Percentiles rank a stretch among this genome's conserved stretches.
phyloP scores from a whole-genome alignment of 345 rosid genomes.

The Populus euphratica region DNA sequence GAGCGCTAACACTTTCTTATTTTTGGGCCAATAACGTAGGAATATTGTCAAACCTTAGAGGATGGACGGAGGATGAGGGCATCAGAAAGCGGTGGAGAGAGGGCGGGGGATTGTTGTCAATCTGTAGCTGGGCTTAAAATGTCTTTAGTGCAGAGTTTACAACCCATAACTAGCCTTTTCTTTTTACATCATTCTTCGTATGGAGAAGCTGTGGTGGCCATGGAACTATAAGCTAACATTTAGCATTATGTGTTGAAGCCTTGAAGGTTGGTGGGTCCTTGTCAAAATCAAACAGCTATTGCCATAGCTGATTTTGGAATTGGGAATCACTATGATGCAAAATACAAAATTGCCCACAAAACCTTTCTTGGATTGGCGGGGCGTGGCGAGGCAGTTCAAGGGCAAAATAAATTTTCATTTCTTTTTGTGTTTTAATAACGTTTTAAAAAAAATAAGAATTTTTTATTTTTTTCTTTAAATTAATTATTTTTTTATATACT shows the following conservation, averaged over 20 bases:
- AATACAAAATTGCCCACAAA: constrained; percentile 38
- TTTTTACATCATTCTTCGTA: constrained; percentile 25
- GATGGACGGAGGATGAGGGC: constrained; percentile 4
- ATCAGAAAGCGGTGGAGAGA: constrained; percentile 13
- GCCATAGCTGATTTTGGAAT: constrained; percentile 21
- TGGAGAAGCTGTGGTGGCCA: constrained; percentile 32
- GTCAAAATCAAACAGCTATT: constrained; percentile 39
- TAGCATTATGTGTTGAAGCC: constrained; percentile 36
- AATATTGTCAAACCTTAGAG: constrained; percentile 8
- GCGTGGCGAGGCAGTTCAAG: not conserved
- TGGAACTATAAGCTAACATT: constrained; percentile 14
- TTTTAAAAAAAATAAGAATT: too few species aligned
- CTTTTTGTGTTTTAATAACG: too few species aligned
- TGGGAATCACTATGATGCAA: constrained; percentile 35
- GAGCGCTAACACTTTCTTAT: constrained; percentile 5
- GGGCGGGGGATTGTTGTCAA: not conserved
- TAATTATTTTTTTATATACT: too few species aligned
- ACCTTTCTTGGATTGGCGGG: constrained; percentile 4
- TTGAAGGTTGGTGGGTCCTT: constrained; percentile 48
- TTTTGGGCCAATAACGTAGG: constrained; percentile 9
- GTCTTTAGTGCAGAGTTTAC: constrained; percentile 11
- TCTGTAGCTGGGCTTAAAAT: constrained; percentile 19
- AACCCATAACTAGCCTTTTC: constrained; percentile 15
- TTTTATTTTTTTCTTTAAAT: too few species aligned
- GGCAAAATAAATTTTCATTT: not conserved